Evolutionary conservation across 176 grass and related monocot genomes (phyloP).

Genomic region (Tillandsia fasciculata): DNA sequence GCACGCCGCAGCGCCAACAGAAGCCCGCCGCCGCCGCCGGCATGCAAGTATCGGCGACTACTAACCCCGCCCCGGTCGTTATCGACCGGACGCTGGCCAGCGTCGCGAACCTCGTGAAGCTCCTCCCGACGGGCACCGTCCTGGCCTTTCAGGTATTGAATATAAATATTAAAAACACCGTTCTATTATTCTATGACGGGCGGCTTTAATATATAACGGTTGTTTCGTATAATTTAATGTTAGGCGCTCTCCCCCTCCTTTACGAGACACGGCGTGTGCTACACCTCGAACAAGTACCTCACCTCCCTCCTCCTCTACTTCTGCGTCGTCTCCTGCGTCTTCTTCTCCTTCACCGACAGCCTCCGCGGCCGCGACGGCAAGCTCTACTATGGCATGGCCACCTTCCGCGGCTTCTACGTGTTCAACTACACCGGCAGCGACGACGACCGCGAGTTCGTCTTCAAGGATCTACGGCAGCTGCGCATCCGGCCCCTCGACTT

Average conservation of each 20-base stretch:
- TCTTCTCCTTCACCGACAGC: conserved; percentile 46
- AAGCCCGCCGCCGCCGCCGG: not conserved
- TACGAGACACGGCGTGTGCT: conserved; percentile 25
- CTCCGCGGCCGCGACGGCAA: conserved; percentile 28
- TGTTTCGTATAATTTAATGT: too few relatives aligned
- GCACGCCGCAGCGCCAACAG: too few relatives aligned
- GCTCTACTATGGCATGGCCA: conserved; percentile 52
- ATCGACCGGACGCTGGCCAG: conserved; percentile 22
- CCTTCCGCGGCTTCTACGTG: conserved; percentile 24
- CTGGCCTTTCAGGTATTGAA: conserved; percentile 24
- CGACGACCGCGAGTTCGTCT: not conserved
- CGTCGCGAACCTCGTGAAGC: conserved; percentile 32
- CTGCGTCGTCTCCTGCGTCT: conserved; percentile 15
- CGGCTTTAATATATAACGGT: too few relatives aligned
- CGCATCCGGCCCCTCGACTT: conserved; percentile 9
- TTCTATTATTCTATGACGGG: too few relatives aligned
- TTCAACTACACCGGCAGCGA: conserved; percentile 30
- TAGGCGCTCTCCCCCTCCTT: conserved; percentile 28
- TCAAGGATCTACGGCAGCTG: conserved; percentile 2
- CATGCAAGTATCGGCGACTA: not conserved
- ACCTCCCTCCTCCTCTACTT: conserved; percentile 17
- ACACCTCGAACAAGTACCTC: conserved; percentile 22
- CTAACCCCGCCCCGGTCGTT: not conserved
- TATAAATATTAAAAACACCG: too few relatives aligned
- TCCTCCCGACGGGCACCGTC: conserved; percentile 40